Conservation (phyloP, 208 protist genomes). For the Trypanosoma conorhini region DNA sequence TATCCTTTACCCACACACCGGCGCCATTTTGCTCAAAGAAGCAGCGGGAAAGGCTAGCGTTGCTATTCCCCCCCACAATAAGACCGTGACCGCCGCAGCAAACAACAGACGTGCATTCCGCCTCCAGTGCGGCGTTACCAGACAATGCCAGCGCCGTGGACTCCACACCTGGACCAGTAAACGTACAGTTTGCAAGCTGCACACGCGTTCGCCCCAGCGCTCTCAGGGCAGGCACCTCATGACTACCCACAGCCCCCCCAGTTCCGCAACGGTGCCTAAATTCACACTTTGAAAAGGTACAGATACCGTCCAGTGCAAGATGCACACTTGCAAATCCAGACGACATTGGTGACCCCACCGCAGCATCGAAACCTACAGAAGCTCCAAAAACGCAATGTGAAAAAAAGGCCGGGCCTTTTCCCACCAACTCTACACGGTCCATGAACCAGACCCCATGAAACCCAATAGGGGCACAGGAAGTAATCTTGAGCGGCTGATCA, state of each 20-base stretch:
- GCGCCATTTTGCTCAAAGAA: constrained; percentile 17
- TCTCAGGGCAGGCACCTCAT: constrained; percentile 22
- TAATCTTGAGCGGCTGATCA: constrained; percentile 39
- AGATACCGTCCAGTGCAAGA: constrained; percentile 7
- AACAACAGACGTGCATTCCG: constrained; percentile 18
- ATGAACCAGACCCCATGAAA: constrained; percentile 55
- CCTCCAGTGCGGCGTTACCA: constrained; percentile 22
- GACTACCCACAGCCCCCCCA: not conserved
- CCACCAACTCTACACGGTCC: constrained; percentile 38
- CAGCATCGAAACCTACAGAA: not conserved
- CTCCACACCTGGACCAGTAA: constrained; percentile 19
- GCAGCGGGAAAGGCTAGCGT: constrained; percentile 9
- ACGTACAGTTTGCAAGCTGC: constrained; percentile 21
- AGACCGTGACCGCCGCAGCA: constrained; percentile 22
- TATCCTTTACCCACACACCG: constrained; percentile 25
- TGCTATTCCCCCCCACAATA: constrained; percentile 18
- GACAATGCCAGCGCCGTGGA: constrained; percentile 18
- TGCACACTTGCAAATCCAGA: constrained; percentile 19
- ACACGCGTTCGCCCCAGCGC: constrained; percentile 12
- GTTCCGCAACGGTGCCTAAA: constrained; percentile 20
- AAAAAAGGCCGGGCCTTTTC: constrained; percentile 53
- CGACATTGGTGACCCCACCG: not conserved
- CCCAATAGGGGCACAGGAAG: constrained; percentile 40
- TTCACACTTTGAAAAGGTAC: constrained; percentile 22
- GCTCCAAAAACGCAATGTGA: constrained; percentile 50